A percentile compares a stretch with the other conserved stretches of the same genome.
Conservation (phyloP, 129 eudicot genomes). For the Heracleum sosnowskyi region DNA sequence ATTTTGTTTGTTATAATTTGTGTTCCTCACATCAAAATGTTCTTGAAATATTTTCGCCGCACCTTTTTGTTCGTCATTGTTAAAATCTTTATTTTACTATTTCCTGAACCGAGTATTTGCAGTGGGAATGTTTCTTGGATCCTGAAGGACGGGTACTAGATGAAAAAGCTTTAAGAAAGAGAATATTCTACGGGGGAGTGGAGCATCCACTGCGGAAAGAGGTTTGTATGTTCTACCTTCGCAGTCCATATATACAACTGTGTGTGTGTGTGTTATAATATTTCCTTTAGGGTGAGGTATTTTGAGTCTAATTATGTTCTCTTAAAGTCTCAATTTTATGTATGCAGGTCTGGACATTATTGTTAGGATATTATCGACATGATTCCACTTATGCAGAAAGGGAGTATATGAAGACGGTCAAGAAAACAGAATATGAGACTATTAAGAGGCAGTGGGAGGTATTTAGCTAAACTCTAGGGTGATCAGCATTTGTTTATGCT, state of each 20-base stretch:
- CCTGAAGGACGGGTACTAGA: slow-evolving; percentile 76
- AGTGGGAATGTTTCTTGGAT: slow-evolving; percentile 85
- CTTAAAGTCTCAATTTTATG: slow-evolving; percentile 6
- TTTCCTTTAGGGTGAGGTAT: background rate
- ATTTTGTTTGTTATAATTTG: background rate
- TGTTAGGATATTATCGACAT: slow-evolving; percentile 62
- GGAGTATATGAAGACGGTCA: slow-evolving; percentile 54
- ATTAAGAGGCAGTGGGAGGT: slow-evolving; percentile 97
- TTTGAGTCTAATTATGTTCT: slow-evolving; percentile 9
- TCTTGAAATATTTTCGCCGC: background rate
- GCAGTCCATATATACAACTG: background rate
- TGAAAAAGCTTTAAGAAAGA: slow-evolving; percentile 59
- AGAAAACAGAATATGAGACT: slow-evolving; percentile 73
- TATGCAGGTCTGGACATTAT: slow-evolving; percentile 75
- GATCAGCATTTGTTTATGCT: background rate
- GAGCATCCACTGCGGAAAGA: slow-evolving; percentile 75
- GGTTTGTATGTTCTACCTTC: slow-evolving; percentile 31
- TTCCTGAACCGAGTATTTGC: slow-evolving; percentile 23
- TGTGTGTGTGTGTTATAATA: background rate
- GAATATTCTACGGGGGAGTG: slow-evolving; percentile 93
- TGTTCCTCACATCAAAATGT: background rate
- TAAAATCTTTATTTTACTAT: background rate
- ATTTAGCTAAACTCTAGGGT: slow-evolving; percentile 13
- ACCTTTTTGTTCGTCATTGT: background rate
- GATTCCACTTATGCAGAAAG: slow-evolving; percentile 91